Evolutionary conservation across 306 rosid genomes (phyloP), one percentile per base, ranked within the genome.

Genomic region (Castanea mollissima): DNA sequence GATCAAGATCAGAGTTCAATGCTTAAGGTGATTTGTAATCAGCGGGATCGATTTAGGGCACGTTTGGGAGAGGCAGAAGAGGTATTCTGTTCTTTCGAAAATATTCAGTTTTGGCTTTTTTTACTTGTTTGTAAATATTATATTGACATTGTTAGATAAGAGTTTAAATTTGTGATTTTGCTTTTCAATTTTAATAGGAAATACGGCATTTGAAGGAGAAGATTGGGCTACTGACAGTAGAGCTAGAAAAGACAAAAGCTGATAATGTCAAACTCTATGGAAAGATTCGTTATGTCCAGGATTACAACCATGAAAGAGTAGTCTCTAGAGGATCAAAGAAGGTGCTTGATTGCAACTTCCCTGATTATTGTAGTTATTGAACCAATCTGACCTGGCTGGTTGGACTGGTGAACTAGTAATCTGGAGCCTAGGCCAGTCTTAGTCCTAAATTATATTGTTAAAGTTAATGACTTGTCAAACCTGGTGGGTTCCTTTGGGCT

Each of bases 251-350:
- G 89, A 81, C 88, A 59, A 93, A 93, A 88, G 98, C 91, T 74
- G 98, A 95, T 89, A 95, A 95, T 85, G 99, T 95, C 78, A 93
- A 95, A 83, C 93, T 95, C 46, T 95, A 93, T 11, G 99, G 99
- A 80, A 95, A 93, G 92, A 95, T 95, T 79, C 99, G 97, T 60
- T 95, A 95, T 81, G 98, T 93, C 34, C 99, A 95, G 86, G 98
- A 95, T 85, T 95, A 95, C 89, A 95, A 90, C 81, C 87, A 16
- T 74, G 99, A 93, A 82, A 93, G 93, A 91, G 99, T 95, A 69
- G 92, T 91, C 72, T 95, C 98, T 52, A 87, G 99, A 87, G 98
- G 99, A 75, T 91, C 98, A 38, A 95, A 86, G 85, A 95, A 93
- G 99, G 99, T 93, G 52, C 77, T 80, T 25, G 75, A 62, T 71